Evolutionary conservation across 2,329 filamentous ascomycete species (phyloP), one percentile per base, ranked within the genome.

Genomic region (Diaporthe helianthi): DNA sequence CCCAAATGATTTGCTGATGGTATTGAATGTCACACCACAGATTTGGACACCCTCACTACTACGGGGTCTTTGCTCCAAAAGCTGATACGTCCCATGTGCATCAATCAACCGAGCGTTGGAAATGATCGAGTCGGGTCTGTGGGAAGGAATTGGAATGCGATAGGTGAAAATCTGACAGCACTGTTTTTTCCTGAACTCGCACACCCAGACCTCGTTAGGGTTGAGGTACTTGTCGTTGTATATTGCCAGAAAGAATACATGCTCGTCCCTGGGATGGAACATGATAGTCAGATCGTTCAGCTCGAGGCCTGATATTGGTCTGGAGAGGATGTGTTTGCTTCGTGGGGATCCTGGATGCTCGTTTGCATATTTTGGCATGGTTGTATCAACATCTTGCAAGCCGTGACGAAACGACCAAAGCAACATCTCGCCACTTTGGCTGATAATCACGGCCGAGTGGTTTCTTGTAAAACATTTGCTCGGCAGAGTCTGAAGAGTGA

Each of bases 11-110:
- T 24, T 31, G n/a, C 31, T 53, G 7, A 60, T 31, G 29, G 65
- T 60, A 36, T 65, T 68, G 36, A 68, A 70, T 15, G 54, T 58
- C 22, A 70, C 15, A 13, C 24, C 36, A 6, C 19, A 26, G n/a
- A 53, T 9, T 0, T 24, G 65, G 38, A 22, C 9, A 36, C 6
- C 15, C 12, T 31, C 26, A 5, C 44, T n/a, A 22, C 29, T 1
- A 12, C 3, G 7, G 10, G 7, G 12, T 38, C 24, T 13, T 12
- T 47, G 9, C 8, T 24, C 41, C n/a, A 64, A 31, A 19, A 70
- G 44, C 13, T 51, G 31, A 26, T 58, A 68, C 2, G 69, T 68
- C 6, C 69, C 69, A 4, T 54, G 65, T 4, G n/a, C 36, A n/a
- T 70, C 69, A 38, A 31, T 36, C 24, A 47, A 46, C 5, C 24